Conservation (phyloP, 208 protist species). For the Crithidia brevicula region DNA sequence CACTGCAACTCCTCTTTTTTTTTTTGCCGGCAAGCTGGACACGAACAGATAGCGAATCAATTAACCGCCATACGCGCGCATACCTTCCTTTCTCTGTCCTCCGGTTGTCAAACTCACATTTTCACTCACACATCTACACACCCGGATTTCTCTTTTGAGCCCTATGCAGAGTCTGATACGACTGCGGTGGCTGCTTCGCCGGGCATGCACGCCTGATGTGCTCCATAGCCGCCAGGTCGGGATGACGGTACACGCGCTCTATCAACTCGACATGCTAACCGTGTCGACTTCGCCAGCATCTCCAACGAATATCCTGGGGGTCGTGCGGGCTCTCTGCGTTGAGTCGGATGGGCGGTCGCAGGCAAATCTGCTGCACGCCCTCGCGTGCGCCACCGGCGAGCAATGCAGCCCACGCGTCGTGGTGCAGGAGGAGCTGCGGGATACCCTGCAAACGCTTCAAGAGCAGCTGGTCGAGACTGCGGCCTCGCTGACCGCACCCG, state of each 20-base stretch:
- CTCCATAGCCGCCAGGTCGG: constrained; percentile 47
- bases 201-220: constrained; percentile 41
- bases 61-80: too few species aligned
- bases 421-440: constrained; percentile 20
- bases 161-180: constrained; percentile 14
- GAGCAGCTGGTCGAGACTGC: constrained; percentile 30
- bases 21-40: too few species aligned
- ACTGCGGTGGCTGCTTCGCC: constrained; percentile 25
- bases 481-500: constrained; percentile 44
- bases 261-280: constrained; percentile 38
- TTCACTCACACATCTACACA: too few species aligned
- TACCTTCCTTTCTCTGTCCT: too few species aligned
- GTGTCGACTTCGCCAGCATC: background rate
- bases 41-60: too few species aligned
- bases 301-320: constrained; percentile 13
- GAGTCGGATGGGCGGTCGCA: constrained; percentile 45
- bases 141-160: too few species aligned
- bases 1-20: too few species aligned
- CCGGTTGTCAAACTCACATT: too few species aligned
- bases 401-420: constrained; percentile 32
- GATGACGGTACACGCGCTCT: constrained; percentile 45
- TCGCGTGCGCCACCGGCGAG: constrained; percentile 38
- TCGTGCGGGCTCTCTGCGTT: constrained; percentile 22
- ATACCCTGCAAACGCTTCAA: constrained; percentile 40
- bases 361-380: constrained; percentile 55